Percentiles rank a stretch among this genome's conserved stretches.
Conservation (phyloP, 1,139 yeast genomes). For the Candida tropicalis region DNA sequence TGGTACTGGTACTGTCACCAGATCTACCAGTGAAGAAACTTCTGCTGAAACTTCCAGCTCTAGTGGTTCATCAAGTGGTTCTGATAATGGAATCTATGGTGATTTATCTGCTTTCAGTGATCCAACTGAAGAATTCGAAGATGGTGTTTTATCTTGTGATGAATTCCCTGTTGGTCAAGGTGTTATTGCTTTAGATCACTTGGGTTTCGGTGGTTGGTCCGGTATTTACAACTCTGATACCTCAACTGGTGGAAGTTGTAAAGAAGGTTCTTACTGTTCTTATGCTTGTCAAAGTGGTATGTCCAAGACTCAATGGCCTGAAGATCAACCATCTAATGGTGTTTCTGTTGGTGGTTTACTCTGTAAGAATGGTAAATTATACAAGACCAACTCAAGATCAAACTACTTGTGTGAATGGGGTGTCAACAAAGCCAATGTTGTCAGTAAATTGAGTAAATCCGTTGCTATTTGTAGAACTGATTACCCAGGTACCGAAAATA, state of each 20-base stretch:
- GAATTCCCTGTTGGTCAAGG: slow-evolving; percentile 74
- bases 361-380: slow-evolving; percentile 69
- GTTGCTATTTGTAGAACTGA: slow-evolving; percentile 86
- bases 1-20: slow-evolving; percentile 11
- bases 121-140: slow-evolving; percentile 59
- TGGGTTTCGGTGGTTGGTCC: slow-evolving; percentile 70
- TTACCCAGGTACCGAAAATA: slow-evolving; percentile 87
- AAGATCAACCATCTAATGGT: slow-evolving; percentile 70
- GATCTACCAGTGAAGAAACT: slow-evolving; percentile 12
- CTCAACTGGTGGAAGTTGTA: slow-evolving; percentile 66
- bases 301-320: slow-evolving; percentile 90
- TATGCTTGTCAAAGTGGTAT: slow-evolving; percentile 89
- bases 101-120: slow-evolving; percentile 54
- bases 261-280: slow-evolving; percentile 79
- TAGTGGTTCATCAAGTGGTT: slow-evolving; percentile 18
- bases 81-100: slow-evolving; percentile 48
- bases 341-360: slow-evolving; percentile 78
- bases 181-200: slow-evolving; percentile 58
- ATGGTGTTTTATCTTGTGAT: slow-evolving; percentile 63
- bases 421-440: slow-evolving; percentile 59
- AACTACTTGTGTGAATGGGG: slow-evolving; percentile 83
- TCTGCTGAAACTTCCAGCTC: slow-evolving; percentile 18
- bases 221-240: slow-evolving; percentile 66
- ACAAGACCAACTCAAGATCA: slow-evolving; percentile 61
- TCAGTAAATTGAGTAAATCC: slow-evolving; percentile 52